Base-by-base conservation (phyloP, 371 early-diverging fungal species). In the Mucor piriformis region DNA sequence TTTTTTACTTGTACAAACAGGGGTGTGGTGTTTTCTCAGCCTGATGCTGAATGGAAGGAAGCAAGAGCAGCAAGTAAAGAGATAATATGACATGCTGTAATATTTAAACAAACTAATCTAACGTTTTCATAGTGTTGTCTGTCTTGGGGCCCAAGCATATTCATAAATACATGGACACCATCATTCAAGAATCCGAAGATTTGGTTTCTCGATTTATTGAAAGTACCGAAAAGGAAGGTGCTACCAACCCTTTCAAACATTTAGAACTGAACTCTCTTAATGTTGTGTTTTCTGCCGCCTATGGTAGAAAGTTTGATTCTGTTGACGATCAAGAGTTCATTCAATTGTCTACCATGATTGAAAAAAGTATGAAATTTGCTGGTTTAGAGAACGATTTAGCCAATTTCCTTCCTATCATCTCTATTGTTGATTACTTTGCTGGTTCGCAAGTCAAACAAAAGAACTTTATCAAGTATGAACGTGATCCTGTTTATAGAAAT, bases 71-170 rank as follows among this genome's bases (percentile, higher is more conserved):
- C 49, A 49, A 46, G 24, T 15, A 20, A 42, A 42, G 6, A 0
- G 18, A 42, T 18, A 18, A 18, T 42, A 42, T 18, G 8, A 42
- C 0, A 6, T 6, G 18, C 6, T 42, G 10, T 7, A 6, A 3
- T 2, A 42, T 18, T 7, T 42, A 8, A 18, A 6, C 18, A 18
- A 7, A 42, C 5, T 18, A 18, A 18, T 16, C 42, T 6, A 4
- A 42, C 3, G 8, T 25, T 46, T 24, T 7, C 7, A 10, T 23
- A 46, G 59, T 21, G 20, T 25, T 59, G 42, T 51, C 51, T 42
- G 52, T 59, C 4, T 20, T 59, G 25, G 60, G 46, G 13, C 60
- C 60, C 24, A 59, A 59, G 13, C 43, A 59, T 16, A 46, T 59
- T 32, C 32, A 49, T 29, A 49, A 6, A 7, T 50, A 27, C 33